Conservation (phyloP, 768 basidiomycete genomes). For the Lactifluus echinatus region DNA sequence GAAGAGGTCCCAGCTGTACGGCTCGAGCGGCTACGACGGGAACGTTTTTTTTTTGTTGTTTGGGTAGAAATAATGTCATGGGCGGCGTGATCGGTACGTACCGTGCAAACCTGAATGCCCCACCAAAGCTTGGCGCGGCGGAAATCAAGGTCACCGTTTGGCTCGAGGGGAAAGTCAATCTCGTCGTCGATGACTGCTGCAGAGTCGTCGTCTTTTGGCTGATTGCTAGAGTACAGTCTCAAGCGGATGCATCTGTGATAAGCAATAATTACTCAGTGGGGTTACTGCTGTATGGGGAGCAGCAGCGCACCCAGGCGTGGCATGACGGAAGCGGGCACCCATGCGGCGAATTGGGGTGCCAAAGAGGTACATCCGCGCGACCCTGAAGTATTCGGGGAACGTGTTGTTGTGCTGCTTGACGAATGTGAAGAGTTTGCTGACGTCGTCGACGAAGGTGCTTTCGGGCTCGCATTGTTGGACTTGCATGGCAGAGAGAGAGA, state of each 20-base stretch:
- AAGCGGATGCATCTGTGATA: slow-evolving; percentile 18
- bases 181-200: slow-evolving; percentile 11
- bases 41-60: not conserved
- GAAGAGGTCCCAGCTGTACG: slow-evolving; percentile 15
- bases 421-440: slow-evolving; percentile 1
- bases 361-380: slow-evolving; percentile 14
- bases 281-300: not conserved
- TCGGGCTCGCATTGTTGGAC: not conserved
- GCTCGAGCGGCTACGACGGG: slow-evolving; percentile 6
- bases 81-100: slow-evolving; percentile 4
- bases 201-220: not conserved
- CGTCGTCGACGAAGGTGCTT: not conserved
- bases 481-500: not conserved
- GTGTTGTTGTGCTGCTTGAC: slow-evolving; percentile 4
- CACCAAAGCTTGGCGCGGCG: slow-evolving; percentile 15
- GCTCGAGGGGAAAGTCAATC: slow-evolving; percentile 15
- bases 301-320: slow-evolving; percentile 13
- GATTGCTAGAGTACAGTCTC: slow-evolving; percentile 6
- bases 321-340: not conserved
- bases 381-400: slow-evolving; percentile 9
- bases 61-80: no score
- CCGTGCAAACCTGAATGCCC: slow-evolving; percentile 9
- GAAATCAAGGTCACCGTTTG: slow-evolving; percentile 15
- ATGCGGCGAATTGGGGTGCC: slow-evolving; percentile 16
- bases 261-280: not conserved